A percentile compares a stretch with the other conserved stretches of the same genome.
Evolutionary conservation across 164 flowering plant species (phyloP).

Genomic region (Stephania japonica): DNA sequence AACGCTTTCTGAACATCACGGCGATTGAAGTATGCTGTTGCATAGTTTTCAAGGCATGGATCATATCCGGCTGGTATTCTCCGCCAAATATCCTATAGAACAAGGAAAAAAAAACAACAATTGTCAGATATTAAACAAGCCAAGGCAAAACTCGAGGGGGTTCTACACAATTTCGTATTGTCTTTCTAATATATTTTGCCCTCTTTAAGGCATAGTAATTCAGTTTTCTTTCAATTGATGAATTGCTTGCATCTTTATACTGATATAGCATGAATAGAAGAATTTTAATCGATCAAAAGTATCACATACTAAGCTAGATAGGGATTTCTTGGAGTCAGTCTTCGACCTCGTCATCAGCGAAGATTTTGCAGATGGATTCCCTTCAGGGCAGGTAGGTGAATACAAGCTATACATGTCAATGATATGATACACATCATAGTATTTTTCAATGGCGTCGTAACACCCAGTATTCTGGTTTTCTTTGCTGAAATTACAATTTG

Average conservation of each 20-base stretch:
- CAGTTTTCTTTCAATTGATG: background rate
- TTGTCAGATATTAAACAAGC: background rate
- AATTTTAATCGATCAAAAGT: background rate
- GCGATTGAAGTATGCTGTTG: slow-evolving; percentile 51
- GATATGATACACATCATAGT: slow-evolving; percentile 42
- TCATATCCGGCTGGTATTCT: slow-evolving; percentile 53
- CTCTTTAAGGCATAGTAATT: background rate
- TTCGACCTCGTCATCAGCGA: background rate
- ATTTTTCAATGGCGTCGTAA: slow-evolving; percentile 23
- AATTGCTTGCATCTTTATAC: background rate
- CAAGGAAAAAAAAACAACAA: background rate
- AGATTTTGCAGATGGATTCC: background rate
- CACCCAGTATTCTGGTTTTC: slow-evolving; percentile 19
- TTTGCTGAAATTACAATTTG: slow-evolving; percentile 44
- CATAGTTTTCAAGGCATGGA: slow-evolving; percentile 42
- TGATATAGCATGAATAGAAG: background rate
- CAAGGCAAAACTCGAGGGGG: background rate
- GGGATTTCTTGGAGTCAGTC: background rate
- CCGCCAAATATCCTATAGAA: slow-evolving; percentile 31
- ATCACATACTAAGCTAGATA: slow-evolving; percentile 4
- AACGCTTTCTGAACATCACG: slow-evolving; percentile 78
- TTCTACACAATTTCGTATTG: background rate
- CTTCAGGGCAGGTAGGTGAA: slow-evolving; percentile 44
- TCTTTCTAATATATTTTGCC: background rate
- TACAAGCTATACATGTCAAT: slow-evolving; percentile 85